Conservation (phyloP, 345 rosid species). For the Corchorus olitorius region DNA sequence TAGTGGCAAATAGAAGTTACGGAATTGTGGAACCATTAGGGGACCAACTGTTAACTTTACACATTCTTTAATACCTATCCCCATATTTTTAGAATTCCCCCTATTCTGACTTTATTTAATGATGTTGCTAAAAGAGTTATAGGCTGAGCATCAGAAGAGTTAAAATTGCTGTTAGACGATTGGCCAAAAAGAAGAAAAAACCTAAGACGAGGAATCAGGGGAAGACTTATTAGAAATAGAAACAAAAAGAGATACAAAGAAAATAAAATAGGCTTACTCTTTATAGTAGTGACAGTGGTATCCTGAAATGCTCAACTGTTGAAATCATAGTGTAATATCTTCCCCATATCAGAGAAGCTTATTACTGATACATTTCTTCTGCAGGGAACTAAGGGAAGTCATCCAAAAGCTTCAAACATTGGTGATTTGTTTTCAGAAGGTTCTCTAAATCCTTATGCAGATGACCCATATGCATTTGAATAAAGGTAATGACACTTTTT, state of each 20-base stretch:
- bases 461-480: conserved; percentile 95
- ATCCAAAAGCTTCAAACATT: conserved; percentile 59
- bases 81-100: background rate
- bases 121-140: background rate
- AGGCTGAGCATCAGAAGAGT: background rate
- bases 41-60: background rate
- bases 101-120: background rate
- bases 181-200: background rate
- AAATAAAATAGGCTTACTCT: background rate
- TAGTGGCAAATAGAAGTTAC: background rate
- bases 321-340: background rate
- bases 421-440: conserved; percentile 95
- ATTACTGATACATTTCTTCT: conserved; percentile 4
- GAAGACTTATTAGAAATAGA: background rate
- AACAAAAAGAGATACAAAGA: background rate
- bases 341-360: conserved; percentile 15
- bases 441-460: conserved; percentile 83
- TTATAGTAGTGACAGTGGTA: background rate
- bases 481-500: conserved; percentile 35
- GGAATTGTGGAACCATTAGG: background rate
- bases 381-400: conserved; percentile 53
- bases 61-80: background rate
- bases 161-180: background rate
- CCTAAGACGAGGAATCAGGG: background rate
- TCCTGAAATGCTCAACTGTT: background rate